Base-by-base conservation (phyloP, 352 stramenopile species). In the Phytophthora boehmeriae region DNA sequence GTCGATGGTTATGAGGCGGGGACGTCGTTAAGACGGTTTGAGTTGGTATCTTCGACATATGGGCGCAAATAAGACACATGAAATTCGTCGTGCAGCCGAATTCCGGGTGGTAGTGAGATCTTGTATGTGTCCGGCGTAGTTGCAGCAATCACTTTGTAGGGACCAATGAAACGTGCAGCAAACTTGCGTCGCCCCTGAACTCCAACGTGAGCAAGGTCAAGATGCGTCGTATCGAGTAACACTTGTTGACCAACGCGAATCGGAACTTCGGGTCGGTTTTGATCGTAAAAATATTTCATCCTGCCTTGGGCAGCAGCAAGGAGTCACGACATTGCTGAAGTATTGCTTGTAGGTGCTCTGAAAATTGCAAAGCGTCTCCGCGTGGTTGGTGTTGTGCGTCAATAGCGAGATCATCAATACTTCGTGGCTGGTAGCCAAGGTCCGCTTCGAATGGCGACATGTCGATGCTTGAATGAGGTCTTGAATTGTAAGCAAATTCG, bases 361-460 rank as follows among this genome's bases (percentile, higher is more conserved):
- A 9, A 42, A 9, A 20, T 42, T 5, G 35, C 16, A 4, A 16
- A 9, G 13, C 35, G 35, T n/a, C n/a, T n/a, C n/a, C n/a, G n/a
- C n/a, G n/a, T n/a, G n/a, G n/a, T n/a, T n/a, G n/a, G n/a, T 20
- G 35, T 17, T 6, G 6, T 9, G 9, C 35, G 35, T 5, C 10
- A 17, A 17, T 9, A n/a, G 16, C 14, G 35, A 16, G 4, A n/a
- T 16, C 14, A 17, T 16, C 5, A 9, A 42, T 20, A 20, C 10
- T 5, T 4, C 13, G 27, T 56, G 52, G 32, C 16, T 14, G 5
- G n/a, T 48, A 57, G 13, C 56, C 47, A 14, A 65, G 9, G 17
- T 65, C 56, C 1, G 36, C 56, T n/a, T 46, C 47, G 25, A 65
- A 58, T 19, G 56, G 56, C 1, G 56, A 49, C 56, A 65, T 58